Evolutionary conservation across 1,284 basidiomycete species (phyloP).

Genomic region (Ganoderma resinaceum): DNA sequence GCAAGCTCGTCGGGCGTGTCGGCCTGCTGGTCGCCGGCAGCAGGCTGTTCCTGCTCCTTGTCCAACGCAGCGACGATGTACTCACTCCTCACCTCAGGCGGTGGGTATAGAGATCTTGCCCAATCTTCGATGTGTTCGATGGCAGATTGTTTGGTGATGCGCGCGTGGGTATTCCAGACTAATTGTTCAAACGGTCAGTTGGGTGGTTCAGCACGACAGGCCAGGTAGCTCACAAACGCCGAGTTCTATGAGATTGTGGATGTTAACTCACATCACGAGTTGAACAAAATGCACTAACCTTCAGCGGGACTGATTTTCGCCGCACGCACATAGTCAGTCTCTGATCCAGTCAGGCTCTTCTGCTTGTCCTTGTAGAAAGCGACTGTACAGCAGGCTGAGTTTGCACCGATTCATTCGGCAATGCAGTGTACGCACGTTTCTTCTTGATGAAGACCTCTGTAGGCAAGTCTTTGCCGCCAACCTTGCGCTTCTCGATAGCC

Average conservation of each 20-base stretch:
- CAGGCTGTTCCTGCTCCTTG: conserved; percentile 15
- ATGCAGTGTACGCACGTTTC: conserved; percentile 51
- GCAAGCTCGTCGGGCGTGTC: conserved; percentile 78
- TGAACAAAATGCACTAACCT: conserved; percentile 48
- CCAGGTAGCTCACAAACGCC: conserved; percentile 58
- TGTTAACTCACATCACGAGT: not conserved
- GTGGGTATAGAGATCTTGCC: conserved; percentile 54
- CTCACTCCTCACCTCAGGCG: conserved; percentile 45
- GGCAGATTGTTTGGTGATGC: conserved; percentile 59
- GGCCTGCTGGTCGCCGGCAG: conserved; percentile 46
- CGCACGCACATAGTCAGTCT: conserved; percentile 54
- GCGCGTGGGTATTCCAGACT: conserved; percentile 80
- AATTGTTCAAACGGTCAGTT: conserved; percentile 5
- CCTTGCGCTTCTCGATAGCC: conserved; percentile 63
- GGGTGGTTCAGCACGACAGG: conserved; percentile 5
- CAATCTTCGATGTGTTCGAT: conserved; percentile 59
- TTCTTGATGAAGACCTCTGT: conserved; percentile 80
- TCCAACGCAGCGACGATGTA: conserved; percentile 34
- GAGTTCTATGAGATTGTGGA: conserved; percentile 49
- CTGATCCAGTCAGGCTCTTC: conserved; percentile 55
- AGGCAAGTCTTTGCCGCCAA: conserved; percentile 72
- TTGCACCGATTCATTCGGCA: not conserved
- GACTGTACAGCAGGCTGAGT: conserved; percentile 50
- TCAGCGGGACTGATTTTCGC: conserved; percentile 74
- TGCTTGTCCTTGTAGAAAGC: conserved; percentile 78